phyloP scores from a whole-genome alignment of 257 asterid species.

The Capsicum rhomboideum region DNA sequence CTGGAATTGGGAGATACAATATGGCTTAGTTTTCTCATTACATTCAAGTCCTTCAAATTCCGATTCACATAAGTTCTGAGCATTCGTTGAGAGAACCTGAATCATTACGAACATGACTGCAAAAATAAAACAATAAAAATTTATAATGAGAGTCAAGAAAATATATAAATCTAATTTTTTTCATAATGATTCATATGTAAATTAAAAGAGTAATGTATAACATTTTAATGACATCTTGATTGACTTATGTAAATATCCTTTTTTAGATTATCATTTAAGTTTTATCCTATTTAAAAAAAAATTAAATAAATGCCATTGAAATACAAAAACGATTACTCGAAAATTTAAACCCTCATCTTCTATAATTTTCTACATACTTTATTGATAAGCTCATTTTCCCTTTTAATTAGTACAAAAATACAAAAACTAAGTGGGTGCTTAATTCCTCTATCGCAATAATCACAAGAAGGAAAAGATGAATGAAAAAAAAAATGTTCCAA shows the following conservation, averaged over 20 bases:
- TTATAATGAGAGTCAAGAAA: not conserved
- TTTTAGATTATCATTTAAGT: no score
- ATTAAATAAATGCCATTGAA: no score
- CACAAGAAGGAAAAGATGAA: no score
- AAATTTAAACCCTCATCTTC: no score
- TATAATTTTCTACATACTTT: no score
- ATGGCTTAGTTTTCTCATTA: not conserved
- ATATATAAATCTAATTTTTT: not conserved
- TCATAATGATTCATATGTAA: no score
- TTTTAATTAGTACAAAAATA: no score
- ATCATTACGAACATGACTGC: not conserved
- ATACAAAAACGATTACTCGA: not conserved
- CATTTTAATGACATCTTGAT: not conserved
- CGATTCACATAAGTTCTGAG: not conserved
- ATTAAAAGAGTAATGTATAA: not conserved
- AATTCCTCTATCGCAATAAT: no score
- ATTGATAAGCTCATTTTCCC: no score
- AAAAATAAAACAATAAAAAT: not conserved
- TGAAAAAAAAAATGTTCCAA: not conserved
- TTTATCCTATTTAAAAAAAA: no score
- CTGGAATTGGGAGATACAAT: not conserved
- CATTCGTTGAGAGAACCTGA: not conserved
- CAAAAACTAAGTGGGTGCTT: no score
- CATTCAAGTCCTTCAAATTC: not conserved
- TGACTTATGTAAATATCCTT: no score